phyloP scores from a whole-genome alignment of 352 stramenopile genomes.

The Globisporangium yorkense region DNA sequence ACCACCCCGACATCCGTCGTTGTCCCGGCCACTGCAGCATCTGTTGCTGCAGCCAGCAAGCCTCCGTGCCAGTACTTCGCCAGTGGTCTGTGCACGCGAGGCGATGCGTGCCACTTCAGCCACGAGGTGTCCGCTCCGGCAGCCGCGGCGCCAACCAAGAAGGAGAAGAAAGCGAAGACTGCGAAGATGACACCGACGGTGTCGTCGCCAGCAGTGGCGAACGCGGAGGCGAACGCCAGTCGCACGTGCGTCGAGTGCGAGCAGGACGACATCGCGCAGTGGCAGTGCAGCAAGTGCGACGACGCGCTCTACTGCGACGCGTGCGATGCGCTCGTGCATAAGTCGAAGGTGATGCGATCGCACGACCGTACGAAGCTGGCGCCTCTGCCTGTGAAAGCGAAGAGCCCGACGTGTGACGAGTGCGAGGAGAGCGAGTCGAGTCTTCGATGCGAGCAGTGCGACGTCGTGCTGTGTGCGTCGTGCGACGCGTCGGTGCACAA shows the following conservation, averaged over 20 bases:
- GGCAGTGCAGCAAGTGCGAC: constrained; percentile 54
- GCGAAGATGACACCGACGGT: neutral
- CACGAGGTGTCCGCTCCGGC: constrained; percentile 19
- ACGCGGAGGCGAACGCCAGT: constrained; percentile 6
- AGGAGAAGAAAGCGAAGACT: constrained; percentile 7
- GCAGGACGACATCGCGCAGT: constrained; percentile 29
- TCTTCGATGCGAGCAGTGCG: constrained; percentile 54
- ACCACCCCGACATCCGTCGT: neutral
- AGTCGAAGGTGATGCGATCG: constrained; percentile 54
- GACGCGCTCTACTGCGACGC: constrained; percentile 55
- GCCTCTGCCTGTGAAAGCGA: constrained; percentile 10
- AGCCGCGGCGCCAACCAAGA: neutral
- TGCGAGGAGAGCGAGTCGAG: constrained; percentile 34
- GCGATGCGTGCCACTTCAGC: constrained; percentile 40
- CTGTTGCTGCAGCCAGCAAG: neutral
- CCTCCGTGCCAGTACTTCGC: constrained; percentile 41
- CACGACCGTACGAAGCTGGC: constrained; percentile 42
- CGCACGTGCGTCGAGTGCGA: constrained; percentile 69
- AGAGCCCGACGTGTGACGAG: constrained; percentile 37
- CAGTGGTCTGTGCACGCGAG: constrained; percentile 43
- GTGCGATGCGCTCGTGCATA: constrained; percentile 51
- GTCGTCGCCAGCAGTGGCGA: neutral
- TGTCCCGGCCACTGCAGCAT: neutral
- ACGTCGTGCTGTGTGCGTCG: constrained; percentile 37
- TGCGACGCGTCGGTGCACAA: constrained; percentile 63